These are phyloP conservation scores for Amborella trichopoda DNA, from an alignment of 164 flowering plant species.

Conservation along the genomic window DNA sequence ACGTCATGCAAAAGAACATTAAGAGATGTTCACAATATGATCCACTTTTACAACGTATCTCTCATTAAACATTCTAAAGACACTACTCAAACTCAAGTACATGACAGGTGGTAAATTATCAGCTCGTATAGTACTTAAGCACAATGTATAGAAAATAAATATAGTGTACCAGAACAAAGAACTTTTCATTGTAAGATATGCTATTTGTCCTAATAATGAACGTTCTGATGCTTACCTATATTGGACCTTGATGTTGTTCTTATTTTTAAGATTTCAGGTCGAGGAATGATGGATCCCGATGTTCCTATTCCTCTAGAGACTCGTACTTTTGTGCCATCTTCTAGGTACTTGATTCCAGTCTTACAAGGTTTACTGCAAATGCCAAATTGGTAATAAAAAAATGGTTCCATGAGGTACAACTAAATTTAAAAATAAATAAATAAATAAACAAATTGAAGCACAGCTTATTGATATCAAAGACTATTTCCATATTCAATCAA, in stretches of 20 bases:
- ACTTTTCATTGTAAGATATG: too few relatives aligned
- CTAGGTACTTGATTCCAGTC: slow-evolving; percentile 58
- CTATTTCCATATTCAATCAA: neutral
- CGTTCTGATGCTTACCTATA: slow-evolving; percentile 33
- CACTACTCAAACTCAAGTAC: too few relatives aligned
- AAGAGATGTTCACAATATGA: too few relatives aligned
- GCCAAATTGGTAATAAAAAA: neutral
- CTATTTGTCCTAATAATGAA: too few relatives aligned
- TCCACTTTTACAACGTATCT: too few relatives aligned
- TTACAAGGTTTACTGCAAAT: slow-evolving; percentile 68
- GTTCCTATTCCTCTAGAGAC: slow-evolving; percentile 72
- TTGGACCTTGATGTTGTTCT: slow-evolving; percentile 83
- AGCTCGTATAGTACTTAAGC: neutral
- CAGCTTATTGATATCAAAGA: neutral
- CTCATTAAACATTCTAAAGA: too few relatives aligned
- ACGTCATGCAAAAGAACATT: too few relatives aligned
- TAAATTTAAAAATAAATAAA: neutral
- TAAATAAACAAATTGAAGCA: neutral
- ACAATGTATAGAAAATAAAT: neutral
- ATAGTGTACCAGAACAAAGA: neutral
- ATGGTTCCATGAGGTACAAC: neutral
- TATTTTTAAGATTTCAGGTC: slow-evolving; percentile 86
- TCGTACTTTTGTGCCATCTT: slow-evolving; percentile 88
- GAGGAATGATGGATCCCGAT: slow-evolving; percentile 85
- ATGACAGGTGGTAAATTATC: neutral